phyloP scores from a whole-genome alignment of 2,329 filamentous ascomycete genomes.

The Parascedosporium putredinis region DNA sequence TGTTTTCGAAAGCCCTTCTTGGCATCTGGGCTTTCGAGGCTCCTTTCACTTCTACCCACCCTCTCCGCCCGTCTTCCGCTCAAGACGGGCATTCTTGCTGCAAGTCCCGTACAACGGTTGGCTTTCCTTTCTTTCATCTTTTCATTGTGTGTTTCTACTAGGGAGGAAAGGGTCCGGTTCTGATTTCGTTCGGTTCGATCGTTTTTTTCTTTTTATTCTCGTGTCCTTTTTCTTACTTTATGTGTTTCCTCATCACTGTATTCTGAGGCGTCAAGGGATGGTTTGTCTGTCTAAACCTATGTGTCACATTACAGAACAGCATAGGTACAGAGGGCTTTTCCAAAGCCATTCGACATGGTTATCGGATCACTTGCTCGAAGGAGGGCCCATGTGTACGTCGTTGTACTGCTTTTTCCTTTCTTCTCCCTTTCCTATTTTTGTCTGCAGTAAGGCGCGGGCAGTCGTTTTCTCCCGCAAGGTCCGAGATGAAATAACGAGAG shows the following conservation, averaged over 20 bases:
- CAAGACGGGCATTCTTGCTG: constrained; percentile 1
- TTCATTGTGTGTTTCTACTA: not conserved
- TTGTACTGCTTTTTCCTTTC: not conserved
- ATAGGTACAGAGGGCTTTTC: not conserved
- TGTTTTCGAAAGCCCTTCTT: not conserved
- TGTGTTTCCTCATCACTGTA: too few species aligned
- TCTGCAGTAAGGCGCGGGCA: not conserved
- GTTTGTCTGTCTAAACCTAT: not conserved
- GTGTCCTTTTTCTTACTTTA: too few species aligned
- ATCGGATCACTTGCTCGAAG: not conserved
- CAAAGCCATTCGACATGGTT: not conserved
- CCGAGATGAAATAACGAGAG: not conserved
- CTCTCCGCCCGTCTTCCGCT: too few species aligned
- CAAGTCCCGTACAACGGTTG: too few species aligned
- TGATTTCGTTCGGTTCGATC: not conserved
- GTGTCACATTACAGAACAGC: not conserved
- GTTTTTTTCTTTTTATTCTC: not conserved
- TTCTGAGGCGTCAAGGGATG: constrained; percentile 1
- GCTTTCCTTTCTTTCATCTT: not conserved
- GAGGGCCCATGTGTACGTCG: not conserved
- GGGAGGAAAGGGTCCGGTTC: constrained; percentile 1
- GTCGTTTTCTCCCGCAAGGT: not conserved
- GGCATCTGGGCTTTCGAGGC: too few species aligned
- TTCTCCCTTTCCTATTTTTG: not conserved
- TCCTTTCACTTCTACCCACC: too few species aligned